Evolutionary conservation across 2,329 filamentous ascomycete genomes (phyloP).

Genomic region (Fusarium nanum): DNA sequence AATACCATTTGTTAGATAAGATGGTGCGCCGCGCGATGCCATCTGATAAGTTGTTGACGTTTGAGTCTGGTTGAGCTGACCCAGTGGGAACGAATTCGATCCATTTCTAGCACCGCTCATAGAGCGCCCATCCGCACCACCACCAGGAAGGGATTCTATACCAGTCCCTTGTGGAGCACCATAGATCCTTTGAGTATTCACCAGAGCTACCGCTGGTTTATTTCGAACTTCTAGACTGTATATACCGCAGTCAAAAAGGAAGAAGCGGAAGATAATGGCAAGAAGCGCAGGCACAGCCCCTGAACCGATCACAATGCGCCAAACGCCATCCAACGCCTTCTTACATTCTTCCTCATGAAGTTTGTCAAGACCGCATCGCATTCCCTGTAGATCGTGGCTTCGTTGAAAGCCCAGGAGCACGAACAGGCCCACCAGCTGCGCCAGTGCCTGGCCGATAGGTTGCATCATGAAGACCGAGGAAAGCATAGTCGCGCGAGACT

Average conservation of each 20-base stretch:
- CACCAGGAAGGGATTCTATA: constrained; percentile 33
- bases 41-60: constrained; percentile 43
- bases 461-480: constrained; percentile 77
- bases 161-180: constrained; percentile 51
- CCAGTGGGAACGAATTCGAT: constrained; percentile 37
- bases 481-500: constrained; percentile 74
- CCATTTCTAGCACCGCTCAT: constrained; percentile 29
- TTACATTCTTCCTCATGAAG: constrained; percentile 60
- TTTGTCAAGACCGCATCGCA: constrained; percentile 61
- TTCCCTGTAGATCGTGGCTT: constrained; percentile 55
- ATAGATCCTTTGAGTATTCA: constrained; percentile 70
- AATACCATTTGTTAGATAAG: constrained; percentile 40
- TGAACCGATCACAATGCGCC: constrained; percentile 74
- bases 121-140: constrained; percentile 19
- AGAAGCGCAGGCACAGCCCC: constrained; percentile 72
- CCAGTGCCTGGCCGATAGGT: constrained; percentile 73
- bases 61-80: constrained; percentile 33
- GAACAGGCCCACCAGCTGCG: constrained; percentile 70
- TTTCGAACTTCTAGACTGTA: constrained; percentile 74
- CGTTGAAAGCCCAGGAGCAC: constrained; percentile 61
- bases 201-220: constrained; percentile 68
- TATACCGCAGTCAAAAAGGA: constrained; percentile 73
- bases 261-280: constrained; percentile 74
- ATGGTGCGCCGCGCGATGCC: constrained; percentile 26
- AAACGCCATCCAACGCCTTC: constrained; percentile 67